Evolutionary conservation across 495 filamentous ascomycete genomes (phyloP), one percentile per base, ranked within the genome.

Genomic region (Eremomyces bilateralis): DNA sequence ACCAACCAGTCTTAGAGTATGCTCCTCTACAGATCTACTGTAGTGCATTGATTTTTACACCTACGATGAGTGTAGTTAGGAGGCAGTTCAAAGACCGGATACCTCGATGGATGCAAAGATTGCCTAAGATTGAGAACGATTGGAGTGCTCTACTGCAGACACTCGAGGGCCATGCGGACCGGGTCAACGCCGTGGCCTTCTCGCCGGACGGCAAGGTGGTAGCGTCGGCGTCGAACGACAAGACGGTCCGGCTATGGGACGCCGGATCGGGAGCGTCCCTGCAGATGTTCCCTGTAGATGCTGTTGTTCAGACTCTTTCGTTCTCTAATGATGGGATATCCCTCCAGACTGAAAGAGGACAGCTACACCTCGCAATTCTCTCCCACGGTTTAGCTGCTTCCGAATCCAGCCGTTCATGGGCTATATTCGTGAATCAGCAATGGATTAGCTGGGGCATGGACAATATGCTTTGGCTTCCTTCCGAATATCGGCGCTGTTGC

Each of bases 31-130:
- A 54, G 36, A 21, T 46, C 22, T 53, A 52, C 35, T 42, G 36
- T 21, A 40, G 35, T 17, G 44, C 50, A 12, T 48, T 58, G 15
- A 11, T 52, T 4, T 59, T 58, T 31, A 37, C 42, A 16, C 55
- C 49, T 6, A 22, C 19, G 10, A 19, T 6, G 4, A 54, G 52
- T 31, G 19, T 53, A 10, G 44, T 50, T 3, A 38, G 44, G 28
- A 41, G 15, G 16, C 21, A 34, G n/a, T 50, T 45, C 38, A 10
- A 15, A 15, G 24, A 21, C 33, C 19, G 10, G 15, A 22, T 35
- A 4, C 33, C 33, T 24, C 15, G 8, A 35, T 35, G 33, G 48
- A 39, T 51, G 10, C 22, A 33, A 13, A 36, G 8, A 27, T 1
- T 18, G 28, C 41, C 43, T 27, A 27, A 16, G n/a, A 28, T 42